Base-by-base conservation (phyloP, 352 stramenopile species). In the Phytophthora cajani region DNA sequence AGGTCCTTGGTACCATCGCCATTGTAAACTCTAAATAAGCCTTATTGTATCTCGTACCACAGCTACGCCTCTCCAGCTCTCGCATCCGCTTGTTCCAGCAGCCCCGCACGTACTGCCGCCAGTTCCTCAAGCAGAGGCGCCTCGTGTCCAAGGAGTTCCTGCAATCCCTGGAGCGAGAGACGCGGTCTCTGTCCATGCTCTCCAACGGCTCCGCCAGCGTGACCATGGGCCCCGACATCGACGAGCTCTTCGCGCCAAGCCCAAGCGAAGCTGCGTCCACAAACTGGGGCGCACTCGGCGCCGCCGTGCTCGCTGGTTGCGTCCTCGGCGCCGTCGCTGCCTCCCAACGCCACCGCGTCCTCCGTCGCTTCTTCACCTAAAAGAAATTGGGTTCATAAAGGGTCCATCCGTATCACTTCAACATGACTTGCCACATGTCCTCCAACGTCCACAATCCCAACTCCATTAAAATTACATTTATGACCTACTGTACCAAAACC, bases 241-340 rank as follows among this genome's bases (percentile, higher is more conserved):
- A 69, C 51, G 58, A 75, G 44, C 16, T 63, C 23, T 54, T 62
- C 12, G 42, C 27, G 17, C 17, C 32, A 32, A 67, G 14, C 25
- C 9, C 55, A 17, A 30, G 27, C 8, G 64, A 70, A 54, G 27
- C 40, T 9, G 16, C 53, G 1, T 7, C 50, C 17, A 47, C 30
- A 3, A 60, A 81, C 52, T 82, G 76, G 78, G 11, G 70, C 44
- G 19, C 54, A 5, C n/a, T 86, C 9, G 74, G 76, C 14, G 62
- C 71, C 1, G 78, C 78, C 1, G 53, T 74, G 7, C 21, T 73
- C 17, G 63, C 67, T 30, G 79, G 79, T 6, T 84, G 79, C 44
- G 55, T 74, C 38, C 60, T 84, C 27, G 79, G 79, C 19, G 65
- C 58, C 7, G 2, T 78, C 12, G 58, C 44, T 7, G n/a, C 54